Base-by-base conservation (phyloP, 2,329 filamentous ascomycete genomes). In the Coccinonectria pachysandricola region DNA sequence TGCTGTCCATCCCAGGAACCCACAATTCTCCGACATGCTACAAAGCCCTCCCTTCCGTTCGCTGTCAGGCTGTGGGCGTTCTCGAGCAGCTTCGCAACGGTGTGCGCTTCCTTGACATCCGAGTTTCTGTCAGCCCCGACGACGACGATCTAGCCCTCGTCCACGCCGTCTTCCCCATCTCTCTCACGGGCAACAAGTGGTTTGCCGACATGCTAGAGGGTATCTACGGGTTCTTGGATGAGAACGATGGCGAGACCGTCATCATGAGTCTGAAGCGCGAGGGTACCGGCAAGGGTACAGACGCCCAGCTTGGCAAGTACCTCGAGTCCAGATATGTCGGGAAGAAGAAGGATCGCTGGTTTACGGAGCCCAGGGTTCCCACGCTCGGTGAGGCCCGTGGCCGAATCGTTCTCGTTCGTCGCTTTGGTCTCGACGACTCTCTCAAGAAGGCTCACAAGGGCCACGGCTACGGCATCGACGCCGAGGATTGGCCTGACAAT, bases 11-110 rank as follows among this genome's bases (percentile, higher is more conserved):
- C 36, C 91, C 91, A 0, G 91, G 91, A 37, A 95, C 91, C 0
- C 91, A 98, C 64, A 96, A 98, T 59, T 84, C 82, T 11, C 84
- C 91, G 6, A 92, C 87, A 7, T 79, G 73, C 58, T 69, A 92
- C 62, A 69, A 73, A 24, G 87, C 91, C 8, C 69, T 95, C 5
- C 91, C 91, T 2, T 93, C 85, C 2, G 91, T 96, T 19, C 80
- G 91, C 19, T 96, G 91, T 56, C 91, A 98, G 59, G 78, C 82
- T 17, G 84, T 87, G 11, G 65, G 72, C 34, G 68, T 92, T 5
- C 64, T 66, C 24, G 73, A 79, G 27, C 91, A 98, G 56, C 73
- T 98, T 15, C 65, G 76, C 30, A 88, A 94, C 50, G 91, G 91
- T 15, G 80, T 96, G 23, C 84, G 91, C 26, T 96, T 95, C 64